These are phyloP conservation scores for Kentomonas sorsogonicus DNA, from an alignment of 208 protist genomes.

Conservation along the genomic window DNA sequence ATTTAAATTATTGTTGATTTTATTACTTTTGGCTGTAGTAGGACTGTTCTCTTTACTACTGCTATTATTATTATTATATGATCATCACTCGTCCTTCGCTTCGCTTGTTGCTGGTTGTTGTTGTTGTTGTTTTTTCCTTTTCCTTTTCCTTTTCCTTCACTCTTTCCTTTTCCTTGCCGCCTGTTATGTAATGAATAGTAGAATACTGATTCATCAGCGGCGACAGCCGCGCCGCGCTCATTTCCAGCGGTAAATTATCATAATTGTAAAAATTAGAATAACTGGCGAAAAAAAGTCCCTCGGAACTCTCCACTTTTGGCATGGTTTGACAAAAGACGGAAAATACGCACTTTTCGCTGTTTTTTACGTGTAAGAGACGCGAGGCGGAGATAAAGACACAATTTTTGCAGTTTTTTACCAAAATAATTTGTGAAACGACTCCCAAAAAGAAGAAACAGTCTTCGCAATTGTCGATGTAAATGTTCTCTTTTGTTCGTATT, in stretches of 20 bases:
- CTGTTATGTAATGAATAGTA: constrained; percentile 7
- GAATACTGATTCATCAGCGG: constrained; percentile 13
- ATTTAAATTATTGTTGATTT: no score
- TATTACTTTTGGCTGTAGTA: no score
- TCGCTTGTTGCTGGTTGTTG: no score
- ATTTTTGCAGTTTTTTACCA: neutral
- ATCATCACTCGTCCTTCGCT: no score
- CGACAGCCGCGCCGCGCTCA: constrained; percentile 6
- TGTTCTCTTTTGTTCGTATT: no score
- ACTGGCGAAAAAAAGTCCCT: neutral
- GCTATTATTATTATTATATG: no score
- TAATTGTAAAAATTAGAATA: neutral
- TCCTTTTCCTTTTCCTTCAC: no score
- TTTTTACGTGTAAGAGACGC: neutral
- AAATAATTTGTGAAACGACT: neutral
- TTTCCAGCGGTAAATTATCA: constrained; percentile 6
- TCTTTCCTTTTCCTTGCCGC: no score
- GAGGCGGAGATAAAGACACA: no score
- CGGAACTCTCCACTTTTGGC: constrained; percentile 1
- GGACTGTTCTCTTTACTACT: no score
- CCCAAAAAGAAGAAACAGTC: constrained; percentile 14
- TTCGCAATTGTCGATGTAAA: constrained; percentile 11
- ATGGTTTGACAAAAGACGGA: neutral
- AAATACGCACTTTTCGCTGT: neutral
- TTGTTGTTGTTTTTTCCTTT: no score